phyloP scores from a whole-genome alignment of 2,329 filamentous ascomycete genomes.

The Talaromyces atroroseus region DNA sequence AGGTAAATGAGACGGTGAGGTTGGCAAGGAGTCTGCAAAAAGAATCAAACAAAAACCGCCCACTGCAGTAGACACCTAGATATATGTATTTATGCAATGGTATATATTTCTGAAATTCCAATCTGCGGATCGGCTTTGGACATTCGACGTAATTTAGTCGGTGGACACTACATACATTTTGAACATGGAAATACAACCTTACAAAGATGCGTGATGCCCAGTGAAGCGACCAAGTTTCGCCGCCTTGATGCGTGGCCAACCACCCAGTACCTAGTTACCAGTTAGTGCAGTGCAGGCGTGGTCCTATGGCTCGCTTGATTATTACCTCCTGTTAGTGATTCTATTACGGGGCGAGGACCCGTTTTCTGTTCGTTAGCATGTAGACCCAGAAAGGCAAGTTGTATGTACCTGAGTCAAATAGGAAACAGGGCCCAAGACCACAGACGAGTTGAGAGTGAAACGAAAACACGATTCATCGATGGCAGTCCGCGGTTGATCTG shows the following conservation, averaged over 20 bases:
- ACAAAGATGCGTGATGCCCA: background rate
- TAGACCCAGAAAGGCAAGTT: background rate
- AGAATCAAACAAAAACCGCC: background rate
- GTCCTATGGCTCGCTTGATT: no score
- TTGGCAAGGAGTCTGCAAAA: background rate
- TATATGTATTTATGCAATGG: background rate
- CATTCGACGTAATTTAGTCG: background rate
- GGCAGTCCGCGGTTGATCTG: background rate
- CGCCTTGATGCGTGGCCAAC: background rate
- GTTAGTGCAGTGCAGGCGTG: background rate
- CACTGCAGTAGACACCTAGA: background rate
- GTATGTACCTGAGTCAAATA: slow-evolving; percentile 4
- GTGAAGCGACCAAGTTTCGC: background rate
- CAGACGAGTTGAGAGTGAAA: background rate
- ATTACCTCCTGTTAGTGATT: background rate
- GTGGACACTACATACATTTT: no score
- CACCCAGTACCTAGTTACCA: background rate
- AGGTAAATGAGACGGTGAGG: background rate
- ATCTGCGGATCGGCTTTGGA: background rate
- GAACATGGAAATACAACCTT: background rate
- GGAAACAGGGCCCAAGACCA: slow-evolving; percentile 6
- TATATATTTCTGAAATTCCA: background rate
- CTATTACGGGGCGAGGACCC: background rate
- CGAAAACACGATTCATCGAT: background rate
- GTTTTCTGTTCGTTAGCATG: background rate